phyloP scores from a whole-genome alignment of 768 basidiomycete species.

The Mycena rosella region DNA sequence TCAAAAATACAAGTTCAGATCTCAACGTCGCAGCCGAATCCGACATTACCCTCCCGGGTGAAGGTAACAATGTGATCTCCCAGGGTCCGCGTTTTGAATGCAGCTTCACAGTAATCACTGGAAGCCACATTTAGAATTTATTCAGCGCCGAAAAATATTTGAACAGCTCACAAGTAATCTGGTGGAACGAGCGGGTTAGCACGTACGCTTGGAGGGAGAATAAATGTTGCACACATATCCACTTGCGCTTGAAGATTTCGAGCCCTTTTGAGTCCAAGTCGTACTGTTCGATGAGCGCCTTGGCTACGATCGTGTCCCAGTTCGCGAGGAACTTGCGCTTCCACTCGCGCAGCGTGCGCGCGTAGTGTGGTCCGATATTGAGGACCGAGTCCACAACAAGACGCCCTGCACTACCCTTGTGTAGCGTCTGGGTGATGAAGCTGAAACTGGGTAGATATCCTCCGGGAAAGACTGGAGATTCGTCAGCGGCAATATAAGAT shows the following conservation, averaged over 20 bases:
- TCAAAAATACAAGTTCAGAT: not conserved
- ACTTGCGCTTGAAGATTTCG: slow-evolving; percentile 34
- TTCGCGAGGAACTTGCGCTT: slow-evolving; percentile 56
- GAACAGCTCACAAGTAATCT: slow-evolving; percentile 33
- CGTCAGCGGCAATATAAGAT: slow-evolving; percentile 10
- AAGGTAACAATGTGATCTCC: slow-evolving; percentile 38
- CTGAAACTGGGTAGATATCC: slow-evolving; percentile 67
- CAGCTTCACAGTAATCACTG: slow-evolving; percentile 21
- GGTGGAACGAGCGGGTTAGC: not conserved
- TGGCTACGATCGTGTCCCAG: slow-evolving; percentile 58
- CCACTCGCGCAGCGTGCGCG: slow-evolving; percentile 71
- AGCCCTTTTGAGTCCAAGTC: slow-evolving; percentile 20
- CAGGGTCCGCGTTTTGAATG: slow-evolving; percentile 36
- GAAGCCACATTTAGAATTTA: no score
- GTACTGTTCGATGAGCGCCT: slow-evolving; percentile 59
- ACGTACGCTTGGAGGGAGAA: not conserved
- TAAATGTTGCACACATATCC: slow-evolving; percentile 30
- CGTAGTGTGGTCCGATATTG: slow-evolving; percentile 74
- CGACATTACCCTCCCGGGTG: slow-evolving; percentile 32
- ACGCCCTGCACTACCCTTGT: slow-evolving; percentile 54
- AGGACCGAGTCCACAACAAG: slow-evolving; percentile 65
- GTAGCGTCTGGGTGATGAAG: slow-evolving; percentile 54
- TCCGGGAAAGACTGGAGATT: slow-evolving; percentile 62
- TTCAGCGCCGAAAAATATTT: not conserved
- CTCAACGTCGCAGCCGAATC: slow-evolving; percentile 34